These are phyloP conservation scores for Nannochloropsis salina DNA, from an alignment of 108 stramenopile species.

Conservation along the genomic window DNA sequence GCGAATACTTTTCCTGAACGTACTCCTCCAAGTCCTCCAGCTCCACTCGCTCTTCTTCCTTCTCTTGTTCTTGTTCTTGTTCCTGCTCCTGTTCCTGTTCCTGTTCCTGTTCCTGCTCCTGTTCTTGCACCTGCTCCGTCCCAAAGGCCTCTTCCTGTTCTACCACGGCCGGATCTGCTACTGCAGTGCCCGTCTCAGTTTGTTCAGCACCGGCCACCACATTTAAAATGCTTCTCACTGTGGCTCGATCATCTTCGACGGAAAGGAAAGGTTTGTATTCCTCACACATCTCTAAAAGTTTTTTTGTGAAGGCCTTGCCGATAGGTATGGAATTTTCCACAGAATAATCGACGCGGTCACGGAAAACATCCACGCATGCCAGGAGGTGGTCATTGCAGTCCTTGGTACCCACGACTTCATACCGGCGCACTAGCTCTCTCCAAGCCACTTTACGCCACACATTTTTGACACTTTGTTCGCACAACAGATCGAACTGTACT, in stretches of 20 bases:
- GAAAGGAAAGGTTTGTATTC: constrained; percentile 68
- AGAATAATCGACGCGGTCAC: constrained; percentile 87
- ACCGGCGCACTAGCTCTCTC: constrained; percentile 1
- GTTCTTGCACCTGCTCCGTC: constrained; percentile 89
- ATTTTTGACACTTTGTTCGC: constrained; percentile 87
- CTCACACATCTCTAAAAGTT: constrained; percentile 67
- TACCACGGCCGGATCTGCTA: constrained; percentile 71
- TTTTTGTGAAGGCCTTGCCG: constrained; percentile 69
- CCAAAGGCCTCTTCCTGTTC: constrained; percentile 72
- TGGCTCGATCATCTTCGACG: constrained; percentile 75
- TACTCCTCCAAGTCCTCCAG: constrained; percentile 82
- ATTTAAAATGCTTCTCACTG: constrained; percentile 83
- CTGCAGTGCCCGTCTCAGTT: constrained; percentile 53
- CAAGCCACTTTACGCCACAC: constrained; percentile 85
- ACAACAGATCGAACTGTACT: constrained; percentile 90
- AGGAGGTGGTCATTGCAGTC: constrained; percentile 46
- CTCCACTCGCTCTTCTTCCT: constrained; percentile 60
- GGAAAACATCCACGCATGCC: constrained; percentile 76
- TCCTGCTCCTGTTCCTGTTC: constrained; percentile 82
- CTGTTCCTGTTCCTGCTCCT: constrained; percentile 94
- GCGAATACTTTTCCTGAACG: constrained; percentile 84
- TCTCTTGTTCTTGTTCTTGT: constrained; percentile 54
- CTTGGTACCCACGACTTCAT: constrained; percentile 62
- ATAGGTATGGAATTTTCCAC: constrained; percentile 88
- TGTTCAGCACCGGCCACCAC: constrained; percentile 63